phyloP scores from a whole-genome alignment of 306 rosid species.

The Casuarina cunninghamiana region DNA sequence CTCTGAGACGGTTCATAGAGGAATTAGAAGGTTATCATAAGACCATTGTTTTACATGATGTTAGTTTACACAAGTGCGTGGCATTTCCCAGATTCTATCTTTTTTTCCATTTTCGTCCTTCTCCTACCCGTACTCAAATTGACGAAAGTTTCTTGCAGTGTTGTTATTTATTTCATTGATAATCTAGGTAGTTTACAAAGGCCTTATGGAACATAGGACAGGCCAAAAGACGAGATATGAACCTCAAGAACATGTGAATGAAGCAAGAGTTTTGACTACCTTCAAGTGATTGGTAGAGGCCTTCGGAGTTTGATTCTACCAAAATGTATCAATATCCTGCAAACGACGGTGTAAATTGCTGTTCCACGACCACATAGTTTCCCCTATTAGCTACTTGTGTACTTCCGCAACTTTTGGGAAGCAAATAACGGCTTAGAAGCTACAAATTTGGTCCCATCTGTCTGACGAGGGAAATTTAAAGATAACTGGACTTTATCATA shows the following conservation, averaged over 20 bases:
- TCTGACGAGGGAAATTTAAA: neutral
- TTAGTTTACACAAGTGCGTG: neutral
- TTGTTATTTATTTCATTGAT: neutral
- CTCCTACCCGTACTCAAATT: neutral
- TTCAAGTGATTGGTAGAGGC: neutral
- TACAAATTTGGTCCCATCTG: neutral
- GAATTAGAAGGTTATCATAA: neutral
- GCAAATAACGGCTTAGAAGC: neutral
- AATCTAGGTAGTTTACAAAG: no score
- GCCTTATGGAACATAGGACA: neutral
- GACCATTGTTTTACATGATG: neutral
- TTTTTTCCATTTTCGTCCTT: neutral
- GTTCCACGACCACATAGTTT: neutral
- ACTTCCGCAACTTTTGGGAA: neutral
- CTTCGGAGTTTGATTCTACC: neutral
- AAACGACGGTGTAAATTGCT: neutral
- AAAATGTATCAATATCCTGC: neutral
- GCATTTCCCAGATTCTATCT: neutral
- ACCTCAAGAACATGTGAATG: neutral
- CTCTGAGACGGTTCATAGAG: neutral
- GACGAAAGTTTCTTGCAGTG: neutral
- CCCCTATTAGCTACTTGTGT: neutral
- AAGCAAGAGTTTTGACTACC: neutral
- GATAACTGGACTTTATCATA: no score
- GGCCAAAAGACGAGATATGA: neutral